phyloP scores from a whole-genome alignment of 2,329 filamentous ascomycete genomes.

The Aspergillus pseudotamarii region DNA sequence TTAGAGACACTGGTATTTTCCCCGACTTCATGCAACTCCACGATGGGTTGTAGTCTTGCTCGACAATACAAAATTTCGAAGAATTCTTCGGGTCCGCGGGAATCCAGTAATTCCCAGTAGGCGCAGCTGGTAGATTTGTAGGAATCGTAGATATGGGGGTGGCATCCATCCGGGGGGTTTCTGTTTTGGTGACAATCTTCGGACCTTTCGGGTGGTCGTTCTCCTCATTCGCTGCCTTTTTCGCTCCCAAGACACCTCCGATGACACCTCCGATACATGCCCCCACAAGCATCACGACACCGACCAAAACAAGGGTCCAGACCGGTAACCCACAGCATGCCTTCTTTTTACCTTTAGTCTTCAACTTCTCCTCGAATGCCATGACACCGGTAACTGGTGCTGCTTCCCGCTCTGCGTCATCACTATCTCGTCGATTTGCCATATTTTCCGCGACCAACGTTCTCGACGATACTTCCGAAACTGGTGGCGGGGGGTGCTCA shows the following conservation, averaged over 20 bases:
- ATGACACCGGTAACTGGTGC: slow-evolving; percentile 39
- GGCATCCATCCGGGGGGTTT: slow-evolving; percentile 54
- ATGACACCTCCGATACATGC: slow-evolving; percentile 57
- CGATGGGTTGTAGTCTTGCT: slow-evolving; percentile 47
- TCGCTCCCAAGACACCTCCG: slow-evolving; percentile 55
- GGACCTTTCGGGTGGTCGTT: slow-evolving; percentile 25
- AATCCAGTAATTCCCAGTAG: slow-evolving; percentile 54
- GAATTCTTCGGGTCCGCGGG: slow-evolving; percentile 51
- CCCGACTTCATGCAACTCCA: slow-evolving; percentile 53
- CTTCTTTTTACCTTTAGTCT: slow-evolving; percentile 45
- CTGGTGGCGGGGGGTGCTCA: slow-evolving; percentile 26
- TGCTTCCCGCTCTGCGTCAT: slow-evolving; percentile 19
- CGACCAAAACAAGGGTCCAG: slow-evolving; percentile 52
- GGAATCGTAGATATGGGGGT: slow-evolving; percentile 52
- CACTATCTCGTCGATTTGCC: slow-evolving; percentile 18
- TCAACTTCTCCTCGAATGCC: slow-evolving; percentile 48
- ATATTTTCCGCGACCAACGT: slow-evolving; percentile 24
- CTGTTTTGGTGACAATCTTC: slow-evolving; percentile 51
- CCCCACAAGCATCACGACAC: slow-evolving; percentile 51
- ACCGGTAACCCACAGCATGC: slow-evolving; percentile 56
- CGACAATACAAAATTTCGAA: slow-evolving; percentile 53
- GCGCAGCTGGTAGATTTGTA: slow-evolving; percentile 46
- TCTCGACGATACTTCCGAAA: slow-evolving; percentile 38
- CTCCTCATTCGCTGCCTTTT: slow-evolving; percentile 35
- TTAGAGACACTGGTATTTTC: slow-evolving; percentile 37